A percentile compares a stretch with the other conserved stretches of the same genome.
Evolutionary conservation across 2,329 filamentous ascomycete genomes (phyloP).

Genomic region (Aaosphaeria arxii): DNA sequence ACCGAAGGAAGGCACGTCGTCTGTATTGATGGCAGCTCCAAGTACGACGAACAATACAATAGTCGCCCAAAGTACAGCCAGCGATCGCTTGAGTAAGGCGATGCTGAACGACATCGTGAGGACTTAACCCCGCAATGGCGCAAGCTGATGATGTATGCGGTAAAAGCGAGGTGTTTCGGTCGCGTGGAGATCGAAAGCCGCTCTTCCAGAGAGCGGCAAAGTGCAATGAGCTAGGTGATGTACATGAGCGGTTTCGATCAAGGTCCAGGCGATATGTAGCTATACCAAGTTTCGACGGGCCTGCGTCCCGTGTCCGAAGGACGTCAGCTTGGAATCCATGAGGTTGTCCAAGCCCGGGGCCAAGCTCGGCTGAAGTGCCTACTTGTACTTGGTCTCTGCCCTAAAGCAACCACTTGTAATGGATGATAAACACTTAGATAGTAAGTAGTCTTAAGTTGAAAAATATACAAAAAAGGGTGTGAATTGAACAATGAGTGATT

Average conservation of each 20-base stretch:
- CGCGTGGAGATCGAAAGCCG: slow-evolving; percentile 1
- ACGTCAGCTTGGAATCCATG: background rate
- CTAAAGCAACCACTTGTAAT: no score
- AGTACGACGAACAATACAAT: no score
- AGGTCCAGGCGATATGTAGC: background rate
- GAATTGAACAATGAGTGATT: no score
- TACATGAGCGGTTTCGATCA: slow-evolving; percentile 5
- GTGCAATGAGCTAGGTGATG: slow-evolving; percentile 5
- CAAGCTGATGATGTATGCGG: no score
- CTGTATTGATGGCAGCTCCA: background rate
- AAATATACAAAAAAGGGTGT: no score
- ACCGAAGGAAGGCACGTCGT: background rate
- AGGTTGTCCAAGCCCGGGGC: background rate
- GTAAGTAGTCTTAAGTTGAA: no score
- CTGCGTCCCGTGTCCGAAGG: no score
- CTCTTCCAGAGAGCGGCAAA: slow-evolving; percentile 8
- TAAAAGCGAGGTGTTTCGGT: no score
- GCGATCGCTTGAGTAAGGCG: background rate
- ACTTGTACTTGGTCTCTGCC: no score
- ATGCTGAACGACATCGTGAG: background rate
- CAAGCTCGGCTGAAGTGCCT: background rate
- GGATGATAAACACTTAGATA: no score
- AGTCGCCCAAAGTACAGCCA: background rate
- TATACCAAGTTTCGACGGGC: background rate
- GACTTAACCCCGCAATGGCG: background rate